These are phyloP conservation scores for Anastatica hierochuntica DNA, from an alignment of 345 rosid genomes.

Conservation along the genomic window DNA sequence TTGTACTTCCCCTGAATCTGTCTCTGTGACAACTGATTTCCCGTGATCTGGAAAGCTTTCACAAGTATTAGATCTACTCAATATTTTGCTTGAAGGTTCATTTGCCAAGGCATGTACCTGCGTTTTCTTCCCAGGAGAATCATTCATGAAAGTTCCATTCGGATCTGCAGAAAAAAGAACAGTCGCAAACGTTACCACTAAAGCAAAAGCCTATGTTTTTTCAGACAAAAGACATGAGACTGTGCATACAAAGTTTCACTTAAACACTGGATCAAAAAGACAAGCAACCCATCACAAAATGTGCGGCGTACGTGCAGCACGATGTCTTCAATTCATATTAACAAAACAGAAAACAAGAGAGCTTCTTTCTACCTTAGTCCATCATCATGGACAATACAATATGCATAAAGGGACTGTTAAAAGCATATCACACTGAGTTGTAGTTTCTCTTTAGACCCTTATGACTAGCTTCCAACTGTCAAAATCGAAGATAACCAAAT, in stretches of 20 bases:
- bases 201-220: conserved; percentile 3
- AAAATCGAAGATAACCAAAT: no score
- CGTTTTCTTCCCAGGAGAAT: conserved; percentile 22
- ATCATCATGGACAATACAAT: not conserved
- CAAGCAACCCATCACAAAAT: not conserved
- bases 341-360: conserved; percentile 5
- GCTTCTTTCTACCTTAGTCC: not conserved
- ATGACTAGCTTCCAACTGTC: not conserved
- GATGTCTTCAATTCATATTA: not conserved
- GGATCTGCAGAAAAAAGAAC: conserved; percentile 22
- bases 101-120: conserved; percentile 28
- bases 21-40: conserved; percentile 22
- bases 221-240: not conserved
- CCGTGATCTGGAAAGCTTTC: conserved; percentile 35
- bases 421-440: not conserved
- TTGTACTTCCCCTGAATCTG: conserved; percentile 23
- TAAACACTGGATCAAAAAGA: not conserved
- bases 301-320: not conserved
- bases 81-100: conserved; percentile 26
- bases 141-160: conserved; percentile 19
- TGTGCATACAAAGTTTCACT: not conserved
- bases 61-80: conserved; percentile 29
- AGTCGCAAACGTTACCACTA: conserved; percentile 1
- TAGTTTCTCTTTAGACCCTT: not conserved
- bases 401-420: not conserved